phyloP scores from a whole-genome alignment of 78 protist species.

The Mantamonas sphyraenae region DNA sequence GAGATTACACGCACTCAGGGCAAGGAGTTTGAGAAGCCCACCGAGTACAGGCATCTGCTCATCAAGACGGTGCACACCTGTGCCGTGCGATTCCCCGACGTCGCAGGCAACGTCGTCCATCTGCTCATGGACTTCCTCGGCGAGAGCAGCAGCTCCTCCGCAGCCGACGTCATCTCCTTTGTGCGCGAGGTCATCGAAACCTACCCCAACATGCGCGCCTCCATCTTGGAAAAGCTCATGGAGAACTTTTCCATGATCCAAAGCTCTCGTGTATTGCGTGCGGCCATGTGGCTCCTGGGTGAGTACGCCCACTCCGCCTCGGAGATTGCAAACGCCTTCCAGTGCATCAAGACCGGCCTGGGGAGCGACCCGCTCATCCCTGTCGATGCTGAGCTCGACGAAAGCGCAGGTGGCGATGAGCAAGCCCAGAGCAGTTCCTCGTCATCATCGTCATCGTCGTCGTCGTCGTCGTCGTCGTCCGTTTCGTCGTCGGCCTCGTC shows the following conservation, averaged over 20 bases:
- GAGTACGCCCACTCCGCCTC: slow-evolving; percentile 49
- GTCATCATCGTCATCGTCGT: slow-evolving; percentile 9
- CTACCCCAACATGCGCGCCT: slow-evolving; percentile 58
- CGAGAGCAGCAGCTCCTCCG: slow-evolving; percentile 41
- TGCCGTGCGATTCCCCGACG: slow-evolving; percentile 80
- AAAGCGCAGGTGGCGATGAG: too few relatives aligned
- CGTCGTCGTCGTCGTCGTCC: background rate
- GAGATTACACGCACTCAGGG: slow-evolving; percentile 61
- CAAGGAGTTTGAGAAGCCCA: slow-evolving; percentile 30
- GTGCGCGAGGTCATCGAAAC: slow-evolving; percentile 70
- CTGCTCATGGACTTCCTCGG: slow-evolving; percentile 78
- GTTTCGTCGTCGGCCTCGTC: background rate
- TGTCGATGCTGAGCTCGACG: background rate
- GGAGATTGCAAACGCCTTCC: slow-evolving; percentile 41
- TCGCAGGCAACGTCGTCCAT: slow-evolving; percentile 76
- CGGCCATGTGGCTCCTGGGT: slow-evolving; percentile 81
- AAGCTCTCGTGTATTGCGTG: slow-evolving; percentile 54
- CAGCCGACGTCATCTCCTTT: slow-evolving; percentile 62
- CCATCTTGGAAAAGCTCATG: slow-evolving; percentile 41
- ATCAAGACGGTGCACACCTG: slow-evolving; percentile 75
- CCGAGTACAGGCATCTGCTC: slow-evolving; percentile 71
- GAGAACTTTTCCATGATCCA: slow-evolving; percentile 37
- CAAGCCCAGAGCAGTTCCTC: slow-evolving; percentile 26
- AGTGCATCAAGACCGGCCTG: slow-evolving; percentile 25
- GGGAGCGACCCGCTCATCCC: slow-evolving; percentile 15